These are phyloP conservation scores for Zygotorulaspora sp. DNA, from an alignment of 805 yeast species.

Conservation along the genomic window DNA sequence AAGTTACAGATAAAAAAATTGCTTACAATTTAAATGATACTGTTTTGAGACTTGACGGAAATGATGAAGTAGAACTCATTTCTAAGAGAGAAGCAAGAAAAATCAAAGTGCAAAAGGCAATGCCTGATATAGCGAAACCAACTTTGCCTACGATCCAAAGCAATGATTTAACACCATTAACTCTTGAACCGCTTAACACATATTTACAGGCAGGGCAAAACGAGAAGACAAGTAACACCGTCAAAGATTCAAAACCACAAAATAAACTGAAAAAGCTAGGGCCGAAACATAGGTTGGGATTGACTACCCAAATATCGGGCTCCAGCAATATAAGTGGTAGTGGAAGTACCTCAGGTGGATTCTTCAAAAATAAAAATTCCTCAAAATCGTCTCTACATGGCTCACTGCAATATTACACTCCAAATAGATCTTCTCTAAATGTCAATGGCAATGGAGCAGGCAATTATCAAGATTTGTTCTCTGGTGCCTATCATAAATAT, in stretches of 20 bases:
- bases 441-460: slow-evolving; percentile 15
- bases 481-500: slow-evolving; percentile 73
- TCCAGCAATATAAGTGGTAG: slow-evolving; percentile 15
- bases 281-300: slow-evolving; percentile 22
- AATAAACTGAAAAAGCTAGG: slow-evolving; percentile 18
- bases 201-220: slow-evolving; percentile 21
- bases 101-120: slow-evolving; percentile 33
- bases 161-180: slow-evolving; percentile 33
- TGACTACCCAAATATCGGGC: slow-evolving; percentile 18
- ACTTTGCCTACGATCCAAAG: slow-evolving; percentile 34
- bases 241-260: slow-evolving; percentile 9
- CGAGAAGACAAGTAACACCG: slow-evolving; percentile 5
- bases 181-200: slow-evolving; percentile 24
- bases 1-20: slow-evolving; percentile 32
- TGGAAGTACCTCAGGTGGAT: slow-evolving; percentile 17
- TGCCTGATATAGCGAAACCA: slow-evolving; percentile 28
- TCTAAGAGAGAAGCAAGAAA: slow-evolving; percentile 41
- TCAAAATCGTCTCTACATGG: slow-evolving; percentile 34
- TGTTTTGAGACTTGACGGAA: slow-evolving; percentile 41
- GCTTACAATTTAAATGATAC: slow-evolving; percentile 38
- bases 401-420: slow-evolving; percentile 17
- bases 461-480: slow-evolving; percentile 32
- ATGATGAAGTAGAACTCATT: slow-evolving; percentile 40
- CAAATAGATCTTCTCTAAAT: slow-evolving; percentile 19
- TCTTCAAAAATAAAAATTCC: slow-evolving; percentile 35